phyloP scores from a whole-genome alignment of 208 protist genomes.

The Crithidia expoeki region DNA sequence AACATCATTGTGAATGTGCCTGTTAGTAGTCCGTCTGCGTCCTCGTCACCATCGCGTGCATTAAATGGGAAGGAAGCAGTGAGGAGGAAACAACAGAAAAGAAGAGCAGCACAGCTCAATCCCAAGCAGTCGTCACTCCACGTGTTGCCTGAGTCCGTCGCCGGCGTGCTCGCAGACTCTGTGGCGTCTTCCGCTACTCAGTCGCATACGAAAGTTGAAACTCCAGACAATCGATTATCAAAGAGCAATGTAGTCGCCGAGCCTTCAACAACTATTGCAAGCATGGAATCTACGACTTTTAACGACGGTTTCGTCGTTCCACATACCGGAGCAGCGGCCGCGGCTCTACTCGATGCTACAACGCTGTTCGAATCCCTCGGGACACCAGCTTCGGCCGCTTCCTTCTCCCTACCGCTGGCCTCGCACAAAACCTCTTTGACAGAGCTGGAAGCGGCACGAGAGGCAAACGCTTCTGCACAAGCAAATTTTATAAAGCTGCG shows the following conservation, averaged over 20 bases:
- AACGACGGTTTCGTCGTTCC: slow-evolving; percentile 7
- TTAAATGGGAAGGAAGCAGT: background rate
- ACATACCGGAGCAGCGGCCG: slow-evolving; percentile 12
- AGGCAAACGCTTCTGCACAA: no score
- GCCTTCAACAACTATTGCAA: no score
- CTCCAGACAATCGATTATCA: no score
- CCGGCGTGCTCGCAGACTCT: no score
- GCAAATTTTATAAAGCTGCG: slow-evolving; percentile 14
- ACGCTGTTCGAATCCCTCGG: slow-evolving; percentile 23
- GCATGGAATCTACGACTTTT: no score
- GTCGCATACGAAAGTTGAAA: no score
- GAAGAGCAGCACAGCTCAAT: no score
- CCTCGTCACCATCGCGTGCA: background rate
- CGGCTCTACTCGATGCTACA: slow-evolving; percentile 4
- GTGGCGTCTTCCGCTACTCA: no score
- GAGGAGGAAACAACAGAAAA: background rate
- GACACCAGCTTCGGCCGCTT: background rate
- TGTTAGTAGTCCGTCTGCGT: background rate
- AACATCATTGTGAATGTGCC: slow-evolving; percentile 11
- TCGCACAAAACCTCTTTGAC: background rate
- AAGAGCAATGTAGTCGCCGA: no score
- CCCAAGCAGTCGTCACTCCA: no score
- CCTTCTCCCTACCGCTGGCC: slow-evolving; percentile 1
- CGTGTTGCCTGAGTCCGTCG: no score
- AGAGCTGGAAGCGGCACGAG: background rate